Percentiles rank a stretch among this genome's conserved stretches.
Conservation (phyloP, 2,329 filamentous ascomycete genomes). For the Chrysoporthe cubensis region DNA sequence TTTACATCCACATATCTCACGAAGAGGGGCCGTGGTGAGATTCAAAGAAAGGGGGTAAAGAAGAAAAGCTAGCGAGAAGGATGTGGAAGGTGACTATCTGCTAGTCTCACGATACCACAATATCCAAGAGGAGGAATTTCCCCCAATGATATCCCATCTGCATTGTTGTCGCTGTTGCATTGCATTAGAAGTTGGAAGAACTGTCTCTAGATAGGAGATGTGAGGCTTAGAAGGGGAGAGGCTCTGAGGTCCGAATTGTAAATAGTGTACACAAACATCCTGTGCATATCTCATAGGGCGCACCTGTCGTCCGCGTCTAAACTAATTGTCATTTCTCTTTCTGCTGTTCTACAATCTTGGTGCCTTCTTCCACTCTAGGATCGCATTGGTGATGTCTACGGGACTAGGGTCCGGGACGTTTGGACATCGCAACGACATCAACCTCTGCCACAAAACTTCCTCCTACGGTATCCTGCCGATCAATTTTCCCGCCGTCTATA, state of each 20-base stretch:
- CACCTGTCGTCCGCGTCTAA: not conserved
- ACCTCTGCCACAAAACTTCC: too few relatives aligned
- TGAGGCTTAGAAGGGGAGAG: not conserved
- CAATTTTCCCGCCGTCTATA: too few relatives aligned
- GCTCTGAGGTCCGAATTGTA: not conserved
- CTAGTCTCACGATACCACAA: not conserved
- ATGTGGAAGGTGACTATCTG: not conserved
- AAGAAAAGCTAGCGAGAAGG: not conserved
- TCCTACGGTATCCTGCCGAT: too few relatives aligned
- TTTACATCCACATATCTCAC: conserved; percentile 3
- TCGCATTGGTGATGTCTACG: not conserved
- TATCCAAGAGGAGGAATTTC: conserved; percentile 2
- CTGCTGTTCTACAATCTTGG: too few relatives aligned
- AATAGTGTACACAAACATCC: not conserved
- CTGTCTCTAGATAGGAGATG: not conserved
- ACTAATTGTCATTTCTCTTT: not conserved
- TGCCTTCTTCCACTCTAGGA: not conserved
- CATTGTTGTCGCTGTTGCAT: conserved; percentile 10
- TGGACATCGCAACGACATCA: too few relatives aligned
- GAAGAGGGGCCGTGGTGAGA: not conserved
- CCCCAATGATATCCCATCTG: conserved; percentile 14
- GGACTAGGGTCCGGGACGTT: too few relatives aligned
- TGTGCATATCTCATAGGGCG: not conserved
- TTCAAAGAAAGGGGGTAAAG: not conserved
- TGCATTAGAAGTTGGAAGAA: conserved; percentile 8